Base-by-base conservation (phyloP, 2,329 filamentous ascomycete genomes). In the Trichoderma koningii region DNA sequence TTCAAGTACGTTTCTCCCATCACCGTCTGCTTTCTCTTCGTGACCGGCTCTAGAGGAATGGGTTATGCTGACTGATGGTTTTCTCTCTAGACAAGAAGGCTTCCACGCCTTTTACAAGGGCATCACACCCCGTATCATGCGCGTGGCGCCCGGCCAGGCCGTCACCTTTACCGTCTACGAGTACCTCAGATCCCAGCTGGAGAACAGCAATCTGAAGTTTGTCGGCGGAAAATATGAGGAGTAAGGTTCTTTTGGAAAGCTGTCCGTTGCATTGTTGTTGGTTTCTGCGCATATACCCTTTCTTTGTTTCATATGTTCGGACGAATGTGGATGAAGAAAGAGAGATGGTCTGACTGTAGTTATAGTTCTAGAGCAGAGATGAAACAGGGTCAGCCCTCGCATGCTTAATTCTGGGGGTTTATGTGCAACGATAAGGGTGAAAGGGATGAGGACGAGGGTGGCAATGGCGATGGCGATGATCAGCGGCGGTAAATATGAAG, bases 61-160 rank as follows among this genome's bases (percentile, higher is more conserved):
- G n/a, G 38, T 34, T 17, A 53, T 34, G 50, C 64, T 50, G 23
- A 63, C 42, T 41, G 9, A 9, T 34, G 10, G 9, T 38, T 23
- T 34, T 17, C 50, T 9, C 78, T 17, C 50, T 9, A 92, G 90
- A 73, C 91, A 96, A 81, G 95, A 99, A 80, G 95, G 95, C 42
- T 83, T 94, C 71, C 89, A 92, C 72, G 95, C 95, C 55, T 99
- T 99, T 80, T 99, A 97, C 84, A 98, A 98, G 85, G 95, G 95
- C 73, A 99, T 99, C 79, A 99, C 95, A 53, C 95, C 95, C 7
- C 87, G 95, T 72, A 91, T 99, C 71, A 98, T 98, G 93, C 88
- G 95, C 74, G 95, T 99, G 62, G 95, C 95, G 28, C 95, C 95
- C 7, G 95, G 95, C 53, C 95, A 99, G 82, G 95, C 87, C 66